Evolutionary conservation across 306 rosid genomes (phyloP).

Genomic region (Astragalus membranaceus): DNA sequence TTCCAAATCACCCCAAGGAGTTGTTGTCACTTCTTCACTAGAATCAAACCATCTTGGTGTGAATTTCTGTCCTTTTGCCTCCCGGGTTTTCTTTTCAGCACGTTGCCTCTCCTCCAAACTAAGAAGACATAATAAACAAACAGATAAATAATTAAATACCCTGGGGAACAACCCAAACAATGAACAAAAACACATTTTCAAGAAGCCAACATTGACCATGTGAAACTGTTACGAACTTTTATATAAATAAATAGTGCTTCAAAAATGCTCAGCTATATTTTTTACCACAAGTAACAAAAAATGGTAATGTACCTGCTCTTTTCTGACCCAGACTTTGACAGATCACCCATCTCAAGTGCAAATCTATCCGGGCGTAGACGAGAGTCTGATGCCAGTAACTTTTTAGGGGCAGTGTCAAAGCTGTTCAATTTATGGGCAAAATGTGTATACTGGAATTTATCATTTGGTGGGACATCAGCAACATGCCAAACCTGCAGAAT

Average conservation of each 20-base stretch:
- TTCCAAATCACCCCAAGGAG: conserved; percentile 98
- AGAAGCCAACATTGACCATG: not conserved
- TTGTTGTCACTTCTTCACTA: conserved; percentile 65
- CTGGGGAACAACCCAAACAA: not conserved
- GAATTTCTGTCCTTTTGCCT: conserved; percentile 48
- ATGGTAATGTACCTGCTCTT: conserved; percentile 56
- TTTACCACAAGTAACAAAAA: conserved; percentile 1
- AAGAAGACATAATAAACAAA: conserved; percentile 10
- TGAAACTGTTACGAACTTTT: not conserved
- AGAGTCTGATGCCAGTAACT: conserved; percentile 81
- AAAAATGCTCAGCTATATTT: not conserved
- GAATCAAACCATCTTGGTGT: conserved; percentile 77
- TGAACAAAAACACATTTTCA: not conserved
- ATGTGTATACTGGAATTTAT: conserved; percentile 76
- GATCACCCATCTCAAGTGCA: conserved; percentile 82
- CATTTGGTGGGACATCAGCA: conserved; percentile 65
- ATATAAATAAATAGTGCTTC: conserved; percentile 5
- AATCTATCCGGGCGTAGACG: conserved; percentile 90
- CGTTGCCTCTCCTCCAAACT: conserved; percentile 94
- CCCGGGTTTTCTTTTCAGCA: conserved; percentile 73
- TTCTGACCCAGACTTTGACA: conserved; percentile 80
- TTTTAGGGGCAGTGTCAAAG: conserved; percentile 72
- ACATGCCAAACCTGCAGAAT: conserved; percentile 78
- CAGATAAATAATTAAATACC: not conserved
- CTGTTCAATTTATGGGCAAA: conserved; percentile 89